phyloP scores from a whole-genome alignment of 2,329 filamentous ascomycete genomes.

The Xylaria sp. region DNA sequence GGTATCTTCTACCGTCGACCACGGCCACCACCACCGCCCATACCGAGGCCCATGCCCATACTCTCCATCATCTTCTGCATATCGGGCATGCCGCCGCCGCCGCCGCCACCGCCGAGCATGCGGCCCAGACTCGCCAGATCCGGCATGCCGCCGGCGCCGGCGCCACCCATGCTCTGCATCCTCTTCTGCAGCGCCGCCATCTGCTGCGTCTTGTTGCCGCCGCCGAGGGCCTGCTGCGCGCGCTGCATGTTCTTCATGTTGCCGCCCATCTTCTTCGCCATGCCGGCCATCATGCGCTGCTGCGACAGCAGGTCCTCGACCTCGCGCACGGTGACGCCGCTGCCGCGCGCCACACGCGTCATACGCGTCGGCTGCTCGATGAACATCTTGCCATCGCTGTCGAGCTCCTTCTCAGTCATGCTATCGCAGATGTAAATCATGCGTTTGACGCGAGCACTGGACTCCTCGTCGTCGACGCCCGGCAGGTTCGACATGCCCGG shows the following conservation, averaged over 20 bases:
- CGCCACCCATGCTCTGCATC: constrained; percentile 85
- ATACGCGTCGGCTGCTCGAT: constrained; percentile 88
- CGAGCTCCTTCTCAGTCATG: constrained; percentile 94
- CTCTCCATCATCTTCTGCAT: constrained; percentile 73
- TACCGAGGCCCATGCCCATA: not conserved
- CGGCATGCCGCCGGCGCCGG: constrained; percentile 60
- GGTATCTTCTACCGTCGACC: not conserved
- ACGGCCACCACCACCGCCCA: not conserved
- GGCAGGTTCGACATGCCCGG: constrained; percentile 81
- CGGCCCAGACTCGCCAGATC: constrained; percentile 86
- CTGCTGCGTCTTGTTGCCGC: constrained; percentile 86
- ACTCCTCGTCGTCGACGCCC: constrained; percentile 85
- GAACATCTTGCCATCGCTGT: constrained; percentile 91
- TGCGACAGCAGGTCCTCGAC: constrained; percentile 95
- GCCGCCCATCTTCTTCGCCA: constrained; percentile 98
- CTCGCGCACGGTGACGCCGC: constrained; percentile 83
- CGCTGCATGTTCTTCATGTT: constrained; percentile 97
- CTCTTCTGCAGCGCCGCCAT: constrained; percentile 96
- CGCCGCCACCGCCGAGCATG: constrained; percentile 73
- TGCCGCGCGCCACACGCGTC: constrained; percentile 87
- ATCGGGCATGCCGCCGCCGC: constrained; percentile 44
- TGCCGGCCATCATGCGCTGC: constrained; percentile 96
- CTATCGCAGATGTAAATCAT: constrained; percentile 99
- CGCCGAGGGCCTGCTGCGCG: constrained; percentile 84
- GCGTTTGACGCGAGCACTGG: constrained; percentile 84